phyloP scores from a whole-genome alignment of 2,329 filamentous ascomycete genomes.

The Colletotrichum melonis region DNA sequence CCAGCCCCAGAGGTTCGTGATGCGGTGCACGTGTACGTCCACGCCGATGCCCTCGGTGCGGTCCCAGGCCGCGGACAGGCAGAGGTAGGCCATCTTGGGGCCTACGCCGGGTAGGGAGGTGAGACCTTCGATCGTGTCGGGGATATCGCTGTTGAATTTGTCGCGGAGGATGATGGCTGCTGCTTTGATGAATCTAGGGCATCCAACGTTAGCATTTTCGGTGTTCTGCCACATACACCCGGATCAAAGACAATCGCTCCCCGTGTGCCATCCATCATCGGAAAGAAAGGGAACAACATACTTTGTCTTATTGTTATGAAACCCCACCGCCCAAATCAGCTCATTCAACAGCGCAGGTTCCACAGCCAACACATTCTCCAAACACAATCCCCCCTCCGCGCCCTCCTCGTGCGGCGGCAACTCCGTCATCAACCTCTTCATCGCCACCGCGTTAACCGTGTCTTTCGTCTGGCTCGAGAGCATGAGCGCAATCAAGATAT shows the following conservation, averaged over 20 bases:
- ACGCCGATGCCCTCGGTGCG: constrained; percentile 84
- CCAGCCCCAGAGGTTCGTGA: constrained; percentile 96
- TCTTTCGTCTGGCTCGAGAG: constrained; percentile 94
- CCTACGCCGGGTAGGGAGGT: constrained; percentile 86
- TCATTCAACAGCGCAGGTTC: constrained; percentile 74
- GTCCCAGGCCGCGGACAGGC: constrained; percentile 78
- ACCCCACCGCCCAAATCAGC: constrained; percentile 86
- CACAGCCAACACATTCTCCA: constrained; percentile 82
- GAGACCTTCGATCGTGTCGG: constrained; percentile 79
- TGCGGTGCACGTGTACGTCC: constrained; percentile 94
- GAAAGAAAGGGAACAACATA: constrained; percentile 47
- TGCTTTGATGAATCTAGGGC: constrained; percentile 72
- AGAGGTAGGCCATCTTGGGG: constrained; percentile 94
- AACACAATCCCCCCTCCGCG: constrained; percentile 68
- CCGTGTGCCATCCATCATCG: too few species aligned
- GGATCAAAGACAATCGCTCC: too few species aligned
- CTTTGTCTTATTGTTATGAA: constrained; percentile 94
- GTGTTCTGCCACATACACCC: too few species aligned
- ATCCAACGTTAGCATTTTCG: background rate
- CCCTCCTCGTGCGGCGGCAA: constrained; percentile 65
- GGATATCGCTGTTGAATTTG: constrained; percentile 80
- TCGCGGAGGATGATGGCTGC: constrained; percentile 80
- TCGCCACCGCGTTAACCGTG: constrained; percentile 86
- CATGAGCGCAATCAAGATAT: constrained; percentile 90
- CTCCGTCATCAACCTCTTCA: constrained; percentile 81